A percentile compares a stretch with the other conserved stretches of the same genome.
Conservation (phyloP, 2,329 filamentous ascomycete genomes). For the Paramyrothecium sp. region DNA sequence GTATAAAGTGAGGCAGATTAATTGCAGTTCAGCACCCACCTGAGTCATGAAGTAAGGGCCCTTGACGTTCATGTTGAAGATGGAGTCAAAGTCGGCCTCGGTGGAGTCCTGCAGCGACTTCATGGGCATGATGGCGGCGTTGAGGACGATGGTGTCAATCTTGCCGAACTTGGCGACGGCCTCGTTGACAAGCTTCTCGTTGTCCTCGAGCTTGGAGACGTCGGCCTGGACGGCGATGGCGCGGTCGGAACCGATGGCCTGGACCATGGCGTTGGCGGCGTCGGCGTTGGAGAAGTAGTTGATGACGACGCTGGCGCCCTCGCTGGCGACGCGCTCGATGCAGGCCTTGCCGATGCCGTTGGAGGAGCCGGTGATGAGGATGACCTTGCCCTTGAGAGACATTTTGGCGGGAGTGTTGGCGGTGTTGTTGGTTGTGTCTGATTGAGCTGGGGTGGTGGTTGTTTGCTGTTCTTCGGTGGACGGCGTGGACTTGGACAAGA, state of each 20-base stretch:
- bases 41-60: slow-evolving; percentile 53
- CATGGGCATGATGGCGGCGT: slow-evolving; percentile 52
- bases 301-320: slow-evolving; percentile 56
- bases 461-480: not conserved
- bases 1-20: not conserved
- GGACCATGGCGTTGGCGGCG: slow-evolving; percentile 46
- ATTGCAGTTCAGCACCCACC: slow-evolving; percentile 18
- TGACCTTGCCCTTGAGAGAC: slow-evolving; percentile 33
- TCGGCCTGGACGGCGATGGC: slow-evolving; percentile 57
- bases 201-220: slow-evolving; percentile 40
- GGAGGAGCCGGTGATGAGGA: slow-evolving; percentile 54
- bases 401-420: slow-evolving; percentile 9
- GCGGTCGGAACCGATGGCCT: slow-evolving; percentile 43
- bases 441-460: not conserved
- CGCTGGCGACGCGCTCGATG: slow-evolving; percentile 52
- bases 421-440: not conserved
- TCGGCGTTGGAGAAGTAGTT: slow-evolving; percentile 49
- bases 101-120: slow-evolving; percentile 46
- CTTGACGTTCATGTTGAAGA: slow-evolving; percentile 55
- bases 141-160: slow-evolving; percentile 59
- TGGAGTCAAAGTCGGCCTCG: slow-evolving; percentile 48
- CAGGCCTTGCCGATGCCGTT: slow-evolving; percentile 60
- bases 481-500: not conserved
- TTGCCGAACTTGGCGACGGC: slow-evolving; percentile 49
- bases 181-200: slow-evolving; percentile 46